Percentiles rank a stretch among this genome's conserved stretches.
These are phyloP conservation scores for Reutealis trisperma DNA, from an alignment of 345 rosid species.

Conservation along the genomic window DNA sequence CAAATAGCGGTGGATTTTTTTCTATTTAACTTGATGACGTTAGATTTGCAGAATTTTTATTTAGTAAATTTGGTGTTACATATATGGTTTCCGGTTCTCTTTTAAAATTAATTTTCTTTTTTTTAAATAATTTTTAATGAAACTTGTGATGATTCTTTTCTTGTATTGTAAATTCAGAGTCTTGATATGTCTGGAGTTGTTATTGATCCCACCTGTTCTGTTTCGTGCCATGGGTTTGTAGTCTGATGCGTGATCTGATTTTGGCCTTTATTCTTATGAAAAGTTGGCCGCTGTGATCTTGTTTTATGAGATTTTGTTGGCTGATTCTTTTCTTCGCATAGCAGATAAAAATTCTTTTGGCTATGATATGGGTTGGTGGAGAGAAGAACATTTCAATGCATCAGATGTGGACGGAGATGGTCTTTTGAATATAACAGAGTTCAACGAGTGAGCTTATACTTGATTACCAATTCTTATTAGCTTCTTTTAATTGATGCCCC, in stretches of 20 bases:
- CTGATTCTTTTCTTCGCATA: conserved; percentile 20
- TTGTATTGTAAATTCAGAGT: not conserved
- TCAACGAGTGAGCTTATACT: conserved; percentile 75
- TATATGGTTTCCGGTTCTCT: not conserved
- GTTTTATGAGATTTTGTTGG: not conserved
- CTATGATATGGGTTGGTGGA: conserved; percentile 98
- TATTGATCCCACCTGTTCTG: not conserved
- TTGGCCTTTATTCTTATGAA: not conserved
- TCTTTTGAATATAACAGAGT: conserved; percentile 77
- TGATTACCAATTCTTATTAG: conserved; percentile 10
- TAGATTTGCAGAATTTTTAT: not conserved
- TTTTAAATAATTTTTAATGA: not conserved
- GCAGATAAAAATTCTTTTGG: conserved; percentile 69
- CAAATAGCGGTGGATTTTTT: not conserved
- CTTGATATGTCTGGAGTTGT: not conserved
- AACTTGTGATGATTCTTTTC: too few species aligned
- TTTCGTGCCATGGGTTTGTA: not conserved
- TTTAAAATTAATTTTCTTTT: not conserved
- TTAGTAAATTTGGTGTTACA: not conserved
- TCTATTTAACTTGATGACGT: not conserved
- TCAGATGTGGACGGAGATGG: conserved; percentile 97
- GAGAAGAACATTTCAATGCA: conserved; percentile 92
- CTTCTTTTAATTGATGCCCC: conserved; percentile 10
- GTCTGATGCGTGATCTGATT: not conserved
- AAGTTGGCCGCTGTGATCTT: not conserved